A percentile compares a stretch with the other conserved stretches of the same genome.
Conservation (phyloP, 768 basidiomycete genomes). For the Hygrocybe punicea region DNA sequence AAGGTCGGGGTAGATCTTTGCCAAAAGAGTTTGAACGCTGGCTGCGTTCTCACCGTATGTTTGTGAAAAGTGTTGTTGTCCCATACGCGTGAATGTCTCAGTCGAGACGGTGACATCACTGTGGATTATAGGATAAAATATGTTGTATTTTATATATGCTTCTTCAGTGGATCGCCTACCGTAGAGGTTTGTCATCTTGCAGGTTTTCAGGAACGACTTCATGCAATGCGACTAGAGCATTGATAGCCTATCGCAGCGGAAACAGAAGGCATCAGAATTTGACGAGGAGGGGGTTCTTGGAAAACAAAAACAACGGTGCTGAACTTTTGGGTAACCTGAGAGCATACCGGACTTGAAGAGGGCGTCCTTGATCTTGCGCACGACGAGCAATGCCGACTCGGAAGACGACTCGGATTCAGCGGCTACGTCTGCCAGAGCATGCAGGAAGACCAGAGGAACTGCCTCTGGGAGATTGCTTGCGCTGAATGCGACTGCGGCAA, state of each 20-base stretch:
- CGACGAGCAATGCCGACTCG: conserved; percentile 42
- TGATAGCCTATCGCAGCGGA: conserved; percentile 47
- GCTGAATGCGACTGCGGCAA: conserved; percentile 54
- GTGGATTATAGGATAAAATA: no score
- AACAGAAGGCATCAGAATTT: no score
- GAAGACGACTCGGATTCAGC: no score
- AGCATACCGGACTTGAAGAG: conserved; percentile 60
- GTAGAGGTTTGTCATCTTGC: no score
- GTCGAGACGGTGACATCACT: conserved; percentile 42
- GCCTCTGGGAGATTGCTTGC: conserved; percentile 59
- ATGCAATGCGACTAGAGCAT: conserved; percentile 50
- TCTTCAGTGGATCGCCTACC: no score
- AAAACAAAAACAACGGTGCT: conserved; percentile 6
- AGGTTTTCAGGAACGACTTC: conserved; percentile 52
- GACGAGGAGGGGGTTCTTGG: neutral
- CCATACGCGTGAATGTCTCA: conserved; percentile 42
- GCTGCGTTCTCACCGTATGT: conserved; percentile 58
- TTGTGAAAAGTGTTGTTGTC: conserved; percentile 42
- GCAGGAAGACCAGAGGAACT: conserved; percentile 52
- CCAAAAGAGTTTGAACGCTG: conserved; percentile 45
- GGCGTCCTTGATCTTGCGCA: conserved; percentile 57
- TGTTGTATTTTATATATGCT: no score
- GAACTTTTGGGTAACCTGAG: conserved; percentile 56
- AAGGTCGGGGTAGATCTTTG: conserved; percentile 58
- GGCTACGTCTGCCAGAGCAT: conserved; percentile 35